Evolutionary conservation across 495 filamentous ascomycete genomes (phyloP).

Genomic region (Pseudomonodictys pantanalensis): DNA sequence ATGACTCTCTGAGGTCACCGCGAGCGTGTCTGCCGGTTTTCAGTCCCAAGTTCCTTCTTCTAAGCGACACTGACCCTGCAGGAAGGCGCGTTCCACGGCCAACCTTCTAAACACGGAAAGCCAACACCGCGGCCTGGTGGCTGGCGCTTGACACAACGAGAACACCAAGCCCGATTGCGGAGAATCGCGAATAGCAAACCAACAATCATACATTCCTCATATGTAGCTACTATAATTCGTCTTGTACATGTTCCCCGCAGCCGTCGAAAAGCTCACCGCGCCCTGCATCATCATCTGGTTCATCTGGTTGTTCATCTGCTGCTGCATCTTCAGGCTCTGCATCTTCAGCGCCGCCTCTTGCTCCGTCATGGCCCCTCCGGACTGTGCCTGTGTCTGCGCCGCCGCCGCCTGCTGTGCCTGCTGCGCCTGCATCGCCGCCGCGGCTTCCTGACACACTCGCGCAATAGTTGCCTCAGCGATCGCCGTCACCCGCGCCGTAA

Average conservation of each 20-base stretch:
- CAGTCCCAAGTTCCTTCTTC: too few relatives aligned
- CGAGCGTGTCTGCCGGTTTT: too few relatives aligned
- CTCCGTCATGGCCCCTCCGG: neutral
- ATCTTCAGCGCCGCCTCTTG: neutral
- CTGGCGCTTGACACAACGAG: too few relatives aligned
- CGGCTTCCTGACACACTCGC: constrained; percentile 24
- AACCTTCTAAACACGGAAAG: too few relatives aligned
- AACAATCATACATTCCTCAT: too few relatives aligned
- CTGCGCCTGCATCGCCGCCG: neutral
- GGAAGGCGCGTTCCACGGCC: too few relatives aligned
- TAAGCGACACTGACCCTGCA: too few relatives aligned
- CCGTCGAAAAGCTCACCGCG: constrained; percentile 8
- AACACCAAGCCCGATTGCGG: too few relatives aligned
- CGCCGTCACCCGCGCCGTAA: constrained; percentile 3
- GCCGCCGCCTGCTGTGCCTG: neutral
- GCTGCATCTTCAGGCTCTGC: constrained; percentile 21
- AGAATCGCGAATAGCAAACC: too few relatives aligned
- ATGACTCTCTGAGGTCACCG: too few relatives aligned
- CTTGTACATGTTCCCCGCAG: constrained; percentile 12
- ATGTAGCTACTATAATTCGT: neutral
- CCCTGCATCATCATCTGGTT: constrained; percentile 13
- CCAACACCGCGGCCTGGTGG: too few relatives aligned
- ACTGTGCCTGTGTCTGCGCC: neutral
- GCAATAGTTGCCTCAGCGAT: neutral
- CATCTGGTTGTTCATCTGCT: constrained; percentile 8